phyloP scores from a whole-genome alignment of 345 rosid genomes.

The Tarenaya hassleriana region DNA sequence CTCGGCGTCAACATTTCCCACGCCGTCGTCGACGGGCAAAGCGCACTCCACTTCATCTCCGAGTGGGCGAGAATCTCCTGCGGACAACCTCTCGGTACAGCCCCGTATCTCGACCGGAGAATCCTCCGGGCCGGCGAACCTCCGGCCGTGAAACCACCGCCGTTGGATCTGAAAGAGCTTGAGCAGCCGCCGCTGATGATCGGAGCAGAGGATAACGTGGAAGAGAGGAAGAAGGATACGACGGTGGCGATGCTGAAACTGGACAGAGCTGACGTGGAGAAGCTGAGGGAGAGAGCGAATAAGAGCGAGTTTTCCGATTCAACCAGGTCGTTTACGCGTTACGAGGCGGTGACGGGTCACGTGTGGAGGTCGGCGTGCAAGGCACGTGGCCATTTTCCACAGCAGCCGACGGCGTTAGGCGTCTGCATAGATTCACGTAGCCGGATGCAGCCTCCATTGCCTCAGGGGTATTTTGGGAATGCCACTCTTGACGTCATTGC shows the following conservation, averaged over 20 bases:
- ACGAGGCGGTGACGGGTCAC: conserved; percentile 31
- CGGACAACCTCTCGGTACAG: conserved; percentile 24
- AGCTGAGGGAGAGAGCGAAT: conserved; percentile 36
- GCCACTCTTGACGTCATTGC: conserved; percentile 41
- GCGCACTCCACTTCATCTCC: conserved; percentile 43
- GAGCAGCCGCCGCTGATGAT: conserved; percentile 41
- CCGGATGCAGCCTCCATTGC: conserved; percentile 37
- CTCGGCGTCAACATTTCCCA: conserved; percentile 45
- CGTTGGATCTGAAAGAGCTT: conserved; percentile 35
- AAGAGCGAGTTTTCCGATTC: conserved; percentile 4
- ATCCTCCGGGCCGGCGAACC: conserved; percentile 37
- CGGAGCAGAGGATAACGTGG: conserved; percentile 30
- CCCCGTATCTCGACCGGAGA: conserved; percentile 39
- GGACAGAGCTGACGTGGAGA: conserved; percentile 39
- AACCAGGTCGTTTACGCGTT: conserved; percentile 34
- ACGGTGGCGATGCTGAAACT: conserved; percentile 37
- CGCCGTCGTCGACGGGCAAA: conserved; percentile 47
- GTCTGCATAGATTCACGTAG: conserved; percentile 42
- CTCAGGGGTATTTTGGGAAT: conserved; percentile 35
- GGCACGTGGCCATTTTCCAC: conserved; percentile 28
- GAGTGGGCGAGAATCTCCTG: conserved; percentile 55
- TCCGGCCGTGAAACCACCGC: conserved; percentile 6
- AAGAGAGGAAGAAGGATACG: conserved; percentile 42
- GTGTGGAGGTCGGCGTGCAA: conserved; percentile 30
- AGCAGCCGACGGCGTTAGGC: conserved; percentile 43